A percentile compares a stretch with the other conserved stretches of the same genome.
Conservation (phyloP, 2,329 filamentous ascomycete species). For the Neofusicoccum umdonicola region DNA sequence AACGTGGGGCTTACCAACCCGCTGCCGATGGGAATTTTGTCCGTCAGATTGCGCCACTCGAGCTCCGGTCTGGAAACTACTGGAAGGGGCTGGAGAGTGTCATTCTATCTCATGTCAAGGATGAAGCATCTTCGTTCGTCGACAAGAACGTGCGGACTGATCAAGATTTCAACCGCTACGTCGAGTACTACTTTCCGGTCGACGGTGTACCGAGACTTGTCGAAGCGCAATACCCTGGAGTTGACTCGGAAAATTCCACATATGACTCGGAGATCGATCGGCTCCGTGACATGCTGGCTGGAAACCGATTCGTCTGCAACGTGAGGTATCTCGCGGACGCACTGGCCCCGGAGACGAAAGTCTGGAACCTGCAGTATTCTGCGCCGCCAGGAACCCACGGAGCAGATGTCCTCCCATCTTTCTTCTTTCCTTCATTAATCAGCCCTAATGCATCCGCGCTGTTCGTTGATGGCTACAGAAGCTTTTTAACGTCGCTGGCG, state of each 20-base stretch:
- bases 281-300: constrained; percentile 34
- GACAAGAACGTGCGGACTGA: constrained; percentile 25
- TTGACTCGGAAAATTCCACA: constrained; percentile 28
- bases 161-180: constrained; percentile 32
- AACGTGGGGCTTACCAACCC: constrained; percentile 32
- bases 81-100: constrained; percentile 32
- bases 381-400: constrained; percentile 42
- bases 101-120: constrained; percentile 34
- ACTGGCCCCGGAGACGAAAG: constrained; percentile 28
- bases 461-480: background rate
- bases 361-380: constrained; percentile 44
- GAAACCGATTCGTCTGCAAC: constrained; percentile 31
- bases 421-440: constrained; percentile 1
- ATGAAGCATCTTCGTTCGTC: constrained; percentile 33
- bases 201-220: constrained; percentile 24
- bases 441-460: background rate
- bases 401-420: constrained; percentile 38
- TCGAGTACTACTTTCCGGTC: constrained; percentile 21
- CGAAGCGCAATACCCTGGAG: constrained; percentile 31
- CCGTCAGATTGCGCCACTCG: constrained; percentile 31
- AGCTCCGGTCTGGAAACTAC: constrained; percentile 33
- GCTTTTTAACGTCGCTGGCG: background rate
- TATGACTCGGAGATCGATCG: constrained; percentile 28
- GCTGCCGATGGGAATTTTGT: constrained; percentile 35
- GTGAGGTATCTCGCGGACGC: constrained; percentile 38